These are phyloP conservation scores for Trichocladium uniseriatum DNA, from an alignment of 495 filamentous ascomycete genomes.

Conservation along the genomic window DNA sequence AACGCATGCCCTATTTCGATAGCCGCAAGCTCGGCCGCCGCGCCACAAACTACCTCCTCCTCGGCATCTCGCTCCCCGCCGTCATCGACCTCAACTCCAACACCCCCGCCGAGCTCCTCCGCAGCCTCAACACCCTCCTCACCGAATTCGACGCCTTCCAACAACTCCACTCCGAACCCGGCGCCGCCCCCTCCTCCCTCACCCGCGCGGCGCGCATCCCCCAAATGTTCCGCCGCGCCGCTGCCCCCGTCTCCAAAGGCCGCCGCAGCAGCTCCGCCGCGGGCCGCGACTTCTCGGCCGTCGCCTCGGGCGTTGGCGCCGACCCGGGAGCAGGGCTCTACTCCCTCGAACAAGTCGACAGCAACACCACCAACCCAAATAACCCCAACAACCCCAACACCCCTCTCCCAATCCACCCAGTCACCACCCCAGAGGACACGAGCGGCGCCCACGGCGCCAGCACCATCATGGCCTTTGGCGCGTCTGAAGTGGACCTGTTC, in stretches of 20 bases:
- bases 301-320: not conserved
- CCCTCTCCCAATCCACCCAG: too few relatives aligned
- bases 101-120: constrained; percentile 73
- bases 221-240: constrained; percentile 78
- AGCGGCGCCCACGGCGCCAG: constrained; percentile 8
- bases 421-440: too few relatives aligned
- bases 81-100: constrained; percentile 77
- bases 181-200: constrained; percentile 57
- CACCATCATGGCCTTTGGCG: constrained; percentile 36
- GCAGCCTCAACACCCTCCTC: constrained; percentile 76
- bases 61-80: constrained; percentile 82
- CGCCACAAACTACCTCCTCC: constrained; percentile 85
- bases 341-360: constrained; percentile 21
- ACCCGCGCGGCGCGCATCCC: constrained; percentile 70
- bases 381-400: too few relatives aligned
- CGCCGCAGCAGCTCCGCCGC: constrained; percentile 61
- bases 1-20: constrained; percentile 77
- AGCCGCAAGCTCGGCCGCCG: constrained; percentile 68
- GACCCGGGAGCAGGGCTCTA: constrained; percentile 5
- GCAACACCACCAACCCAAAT: constrained; percentile 25
- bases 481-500: constrained; percentile 39
- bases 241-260: constrained; percentile 40
- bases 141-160: constrained; percentile 90
- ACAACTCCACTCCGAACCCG: constrained; percentile 69
- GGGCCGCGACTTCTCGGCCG: not conserved